Percentiles rank a stretch among this genome's conserved stretches.
Evolutionary conservation across 441 rosid species (phyloP).

Genomic region (Flueggea neowawraea): DNA sequence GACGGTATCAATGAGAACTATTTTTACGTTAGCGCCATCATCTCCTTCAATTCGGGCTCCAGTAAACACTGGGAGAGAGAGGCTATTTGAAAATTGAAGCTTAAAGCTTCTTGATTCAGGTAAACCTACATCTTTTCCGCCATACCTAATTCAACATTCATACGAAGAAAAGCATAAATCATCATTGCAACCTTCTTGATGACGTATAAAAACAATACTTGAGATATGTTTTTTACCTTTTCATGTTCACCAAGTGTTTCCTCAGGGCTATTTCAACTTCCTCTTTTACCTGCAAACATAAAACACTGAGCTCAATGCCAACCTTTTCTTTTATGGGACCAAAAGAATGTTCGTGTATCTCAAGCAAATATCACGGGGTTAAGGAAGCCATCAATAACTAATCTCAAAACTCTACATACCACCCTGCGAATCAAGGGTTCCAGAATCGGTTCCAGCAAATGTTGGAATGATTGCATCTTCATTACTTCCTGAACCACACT

Average conservation of each 20-base stretch:
- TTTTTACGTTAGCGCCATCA: slow-evolving; percentile 49
- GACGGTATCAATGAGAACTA: slow-evolving; percentile 61
- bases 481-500: slow-evolving; percentile 97
- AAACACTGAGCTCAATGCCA: neutral
- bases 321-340: neutral
- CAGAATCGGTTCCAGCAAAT: slow-evolving; percentile 73
- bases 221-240: slow-evolving; percentile 37
- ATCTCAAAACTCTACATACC: slow-evolving; percentile 41
- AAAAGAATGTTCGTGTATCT: neutral
- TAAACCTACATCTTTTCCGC: slow-evolving; percentile 56
- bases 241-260: slow-evolving; percentile 64
- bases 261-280: slow-evolving; percentile 89
- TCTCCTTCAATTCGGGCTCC: slow-evolving; percentile 93
- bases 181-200: neutral
- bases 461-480: slow-evolving; percentile 67
- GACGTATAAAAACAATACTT: neutral
- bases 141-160: slow-evolving; percentile 44
- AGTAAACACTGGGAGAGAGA: slow-evolving; percentile 88
- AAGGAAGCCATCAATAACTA: neutral
- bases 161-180: neutral
- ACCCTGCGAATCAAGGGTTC: slow-evolving; percentile 96
- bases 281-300: slow-evolving; percentile 74
- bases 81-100: slow-evolving; percentile 58
- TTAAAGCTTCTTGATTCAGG: slow-evolving; percentile 63
- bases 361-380: neutral